phyloP scores from a whole-genome alignment of 1,284 basidiomycete genomes.

The Caloboletus inedulis region DNA sequence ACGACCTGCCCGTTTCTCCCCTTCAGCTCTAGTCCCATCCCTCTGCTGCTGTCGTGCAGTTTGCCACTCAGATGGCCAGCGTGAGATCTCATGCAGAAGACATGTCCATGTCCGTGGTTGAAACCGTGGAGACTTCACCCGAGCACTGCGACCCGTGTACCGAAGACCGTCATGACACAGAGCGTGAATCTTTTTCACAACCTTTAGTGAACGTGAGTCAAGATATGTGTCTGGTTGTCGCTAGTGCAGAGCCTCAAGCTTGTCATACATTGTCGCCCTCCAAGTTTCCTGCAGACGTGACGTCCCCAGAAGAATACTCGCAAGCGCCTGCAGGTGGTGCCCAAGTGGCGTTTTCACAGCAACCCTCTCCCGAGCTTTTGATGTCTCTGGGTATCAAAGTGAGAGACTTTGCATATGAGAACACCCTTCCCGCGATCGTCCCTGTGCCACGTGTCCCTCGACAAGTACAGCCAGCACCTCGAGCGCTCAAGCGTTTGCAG shows the following conservation, averaged over 20 bases:
- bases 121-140: constrained; percentile 1
- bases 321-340: constrained; percentile 15
- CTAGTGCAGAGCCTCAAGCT: constrained; percentile 31
- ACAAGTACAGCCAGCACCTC: constrained; percentile 45
- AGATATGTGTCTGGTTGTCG: constrained; percentile 26
- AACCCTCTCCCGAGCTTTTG: constrained; percentile 40
- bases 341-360: constrained; percentile 19
- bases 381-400: constrained; percentile 56
- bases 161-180: constrained; percentile 10
- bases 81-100: constrained; percentile 11
- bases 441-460: constrained; percentile 42
- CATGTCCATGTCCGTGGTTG: constrained; percentile 4
- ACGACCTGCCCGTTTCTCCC: constrained; percentile 21
- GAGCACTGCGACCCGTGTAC: not conserved
- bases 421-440: constrained; percentile 54
- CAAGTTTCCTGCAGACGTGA: constrained; percentile 22
- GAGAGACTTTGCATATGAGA: constrained; percentile 71
- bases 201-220: constrained; percentile 29
- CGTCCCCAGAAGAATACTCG: constrained; percentile 13
- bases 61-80: constrained; percentile 12
- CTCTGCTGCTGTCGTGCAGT: not conserved
- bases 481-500: constrained; percentile 38
- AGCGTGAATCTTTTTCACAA: constrained; percentile 25
- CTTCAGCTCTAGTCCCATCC: not conserved
- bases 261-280: constrained; percentile 16